Evolutionary conservation across 2,329 filamentous ascomycete species (phyloP), one percentile per base, ranked within the genome.

Genomic region (Acephala macrosclerotiorum): DNA sequence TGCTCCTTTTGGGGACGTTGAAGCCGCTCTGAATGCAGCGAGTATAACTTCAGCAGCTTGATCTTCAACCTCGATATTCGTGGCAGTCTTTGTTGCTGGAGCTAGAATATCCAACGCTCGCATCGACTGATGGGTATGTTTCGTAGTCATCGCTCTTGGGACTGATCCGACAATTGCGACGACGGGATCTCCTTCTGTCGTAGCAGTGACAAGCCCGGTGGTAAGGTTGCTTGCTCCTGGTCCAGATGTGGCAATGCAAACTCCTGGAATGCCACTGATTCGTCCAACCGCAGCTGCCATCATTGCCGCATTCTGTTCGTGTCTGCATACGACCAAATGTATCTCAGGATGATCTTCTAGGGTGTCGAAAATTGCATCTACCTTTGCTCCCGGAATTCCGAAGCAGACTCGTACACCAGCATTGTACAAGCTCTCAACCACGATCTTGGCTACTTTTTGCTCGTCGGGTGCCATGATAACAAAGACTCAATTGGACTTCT

Each of bases 291-390:
- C 82, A 2, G 80, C 80, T 22, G 82, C 81, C 76, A 84, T 84
- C 74, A 84, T 82, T 7, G 81, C 81, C 18, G 81, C 81, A 70
- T 84, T 84, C 64, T 84, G 82, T 70, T 84, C 82, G 67, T 84
- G 82, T 18, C 82, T 77, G 65, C 80, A 82, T 14, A 84, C 79
- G 26, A 84, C 75, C 18, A 84, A 75, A 64, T 77, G 77, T 74
- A 83, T 82, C 65, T 82, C 80, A 0, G 80, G 78, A 62, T 82
- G 81, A 72, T 83, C 81, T 58, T 75, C 65, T 3, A 83, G 75
- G 5, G 76, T 79, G 72, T 83, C 80, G 75, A 83, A 84, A 51
- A 84, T 76, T 45, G 80, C 78, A 73, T 84, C 82, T 61, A 84
- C 79, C 68, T 82, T 82, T 42, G 80, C 80, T n/a, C 80, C 80